These are phyloP conservation scores for Haberlea rhodopensis DNA, from an alignment of 257 asterid genomes.

Conservation along the genomic window DNA sequence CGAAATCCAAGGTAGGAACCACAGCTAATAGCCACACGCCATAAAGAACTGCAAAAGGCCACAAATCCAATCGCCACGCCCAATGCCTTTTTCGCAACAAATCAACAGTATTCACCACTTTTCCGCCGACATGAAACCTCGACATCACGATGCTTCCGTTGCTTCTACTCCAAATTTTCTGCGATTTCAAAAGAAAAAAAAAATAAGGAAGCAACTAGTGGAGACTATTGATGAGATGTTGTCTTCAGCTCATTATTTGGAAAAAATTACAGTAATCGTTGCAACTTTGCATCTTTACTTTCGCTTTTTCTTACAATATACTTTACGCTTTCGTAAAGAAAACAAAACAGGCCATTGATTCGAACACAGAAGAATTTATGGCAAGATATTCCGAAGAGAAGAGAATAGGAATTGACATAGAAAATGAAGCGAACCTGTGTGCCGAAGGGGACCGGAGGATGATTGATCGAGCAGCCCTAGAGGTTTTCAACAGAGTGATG, in stretches of 20 bases:
- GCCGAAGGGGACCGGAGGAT: background rate
- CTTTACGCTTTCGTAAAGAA: background rate
- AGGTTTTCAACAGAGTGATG: too few relatives aligned
- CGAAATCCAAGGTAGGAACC: constrained; percentile 75
- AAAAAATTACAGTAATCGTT: background rate
- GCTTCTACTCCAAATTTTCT: constrained; percentile 28
- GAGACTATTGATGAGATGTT: background rate
- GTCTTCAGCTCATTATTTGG: background rate
- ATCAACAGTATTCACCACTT: constrained; percentile 93
- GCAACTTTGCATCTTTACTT: background rate
- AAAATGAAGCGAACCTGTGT: background rate
- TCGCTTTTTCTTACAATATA: background rate
- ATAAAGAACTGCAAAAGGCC: constrained; percentile 76
- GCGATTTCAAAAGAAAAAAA: constrained; percentile 14
- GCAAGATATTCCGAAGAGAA: too few relatives aligned
- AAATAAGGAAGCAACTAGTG: too few relatives aligned
- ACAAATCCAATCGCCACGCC: constrained; percentile 88
- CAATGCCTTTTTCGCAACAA: constrained; percentile 69
- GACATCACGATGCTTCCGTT: constrained; percentile 49
- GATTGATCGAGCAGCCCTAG: too few relatives aligned
- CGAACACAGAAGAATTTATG: background rate
- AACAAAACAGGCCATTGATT: background rate
- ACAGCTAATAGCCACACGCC: constrained; percentile 69
- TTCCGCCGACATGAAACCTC: constrained; percentile 81
- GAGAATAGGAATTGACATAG: too few relatives aligned